Conservation (phyloP, 257 asterid species). For the Salvia hispanica region DNA sequence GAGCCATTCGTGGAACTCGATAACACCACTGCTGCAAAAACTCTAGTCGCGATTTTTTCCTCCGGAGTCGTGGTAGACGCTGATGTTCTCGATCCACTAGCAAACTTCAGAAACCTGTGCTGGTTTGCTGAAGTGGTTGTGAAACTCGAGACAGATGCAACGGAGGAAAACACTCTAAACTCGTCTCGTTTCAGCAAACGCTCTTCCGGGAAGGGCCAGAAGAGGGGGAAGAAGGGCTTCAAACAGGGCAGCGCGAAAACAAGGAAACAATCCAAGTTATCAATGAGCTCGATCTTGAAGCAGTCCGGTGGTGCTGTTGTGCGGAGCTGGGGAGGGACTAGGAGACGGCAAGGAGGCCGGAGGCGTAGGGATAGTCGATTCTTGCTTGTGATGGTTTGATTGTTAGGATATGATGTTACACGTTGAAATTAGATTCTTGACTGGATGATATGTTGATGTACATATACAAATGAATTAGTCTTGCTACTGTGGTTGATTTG, state of each 20-base stretch:
- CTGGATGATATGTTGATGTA: slow-evolving; percentile 23
- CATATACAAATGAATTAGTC: slow-evolving; percentile 19
- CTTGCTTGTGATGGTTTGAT: slow-evolving; percentile 26
- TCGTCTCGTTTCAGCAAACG: slow-evolving; percentile 24
- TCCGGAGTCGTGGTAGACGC: slow-evolving; percentile 17
- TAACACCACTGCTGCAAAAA: slow-evolving; percentile 52
- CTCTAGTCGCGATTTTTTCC: slow-evolving; percentile 45
- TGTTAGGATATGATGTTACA: slow-evolving; percentile 17
- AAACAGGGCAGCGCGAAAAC: slow-evolving; percentile 35
- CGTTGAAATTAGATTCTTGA: not conserved
- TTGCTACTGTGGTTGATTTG: not conserved
- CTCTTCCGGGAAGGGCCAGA: slow-evolving; percentile 29
- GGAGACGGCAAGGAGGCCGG: slow-evolving; percentile 45
- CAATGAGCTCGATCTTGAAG: slow-evolving; percentile 38
- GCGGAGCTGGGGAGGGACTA: slow-evolving; percentile 53
- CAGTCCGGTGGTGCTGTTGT: slow-evolving; percentile 32
- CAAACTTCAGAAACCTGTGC: slow-evolving; percentile 34
- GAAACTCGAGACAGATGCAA: slow-evolving; percentile 18
- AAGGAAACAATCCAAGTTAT: slow-evolving; percentile 35
- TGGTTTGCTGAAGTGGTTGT: slow-evolving; percentile 60
- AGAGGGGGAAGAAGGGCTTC: slow-evolving; percentile 35
- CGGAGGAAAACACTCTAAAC: slow-evolving; percentile 22
- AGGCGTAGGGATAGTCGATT: slow-evolving; percentile 32
- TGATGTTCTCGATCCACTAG: slow-evolving; percentile 18
- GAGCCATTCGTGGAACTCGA: slow-evolving; percentile 34